A percentile compares a stretch with the other conserved stretches of the same genome.
Conservation (phyloP, 2,329 filamentous ascomycete species). For the Claviceps citrina region DNA sequence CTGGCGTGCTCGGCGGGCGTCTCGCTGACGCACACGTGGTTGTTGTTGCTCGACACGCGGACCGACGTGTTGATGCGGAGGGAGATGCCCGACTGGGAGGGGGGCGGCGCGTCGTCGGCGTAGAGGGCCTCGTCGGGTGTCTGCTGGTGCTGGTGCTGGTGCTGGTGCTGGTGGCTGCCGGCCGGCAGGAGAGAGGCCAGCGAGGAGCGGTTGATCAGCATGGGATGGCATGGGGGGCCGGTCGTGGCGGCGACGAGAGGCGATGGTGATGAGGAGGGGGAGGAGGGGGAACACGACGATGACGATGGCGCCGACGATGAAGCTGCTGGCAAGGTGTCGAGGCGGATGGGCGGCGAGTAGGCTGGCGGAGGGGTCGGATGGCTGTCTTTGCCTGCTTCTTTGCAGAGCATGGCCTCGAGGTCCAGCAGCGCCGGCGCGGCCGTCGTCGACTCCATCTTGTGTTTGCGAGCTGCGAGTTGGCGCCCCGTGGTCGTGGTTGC, state of each 20-base stretch:
- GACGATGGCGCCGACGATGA: too few relatives aligned
- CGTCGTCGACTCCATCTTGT: too few relatives aligned
- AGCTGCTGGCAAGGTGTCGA: too few relatives aligned
- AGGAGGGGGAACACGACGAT: too few relatives aligned
- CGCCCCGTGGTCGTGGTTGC: too few relatives aligned
- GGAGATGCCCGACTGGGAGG: slow-evolving; percentile 22
- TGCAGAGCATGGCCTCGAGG: too few relatives aligned
- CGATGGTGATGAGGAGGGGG: too few relatives aligned
- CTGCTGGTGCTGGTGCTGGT: background rate
- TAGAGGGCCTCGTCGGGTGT: background rate
- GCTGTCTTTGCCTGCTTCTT: too few relatives aligned
- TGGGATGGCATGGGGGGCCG: background rate
- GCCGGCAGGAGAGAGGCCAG: background rate
- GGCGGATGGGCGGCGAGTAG: too few relatives aligned
- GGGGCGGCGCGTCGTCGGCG: background rate
- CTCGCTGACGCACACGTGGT: slow-evolving; percentile 29
- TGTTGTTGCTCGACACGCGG: slow-evolving; percentile 30
- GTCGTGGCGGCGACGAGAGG: background rate
- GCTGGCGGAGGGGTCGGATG: too few relatives aligned
- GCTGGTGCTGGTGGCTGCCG: background rate
- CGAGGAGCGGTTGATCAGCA: background rate
- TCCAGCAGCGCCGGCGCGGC: too few relatives aligned
- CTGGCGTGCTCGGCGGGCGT: slow-evolving; percentile 25
- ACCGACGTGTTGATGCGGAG: slow-evolving; percentile 34
- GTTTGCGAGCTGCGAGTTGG: too few relatives aligned